Conservation (phyloP, 2,329 filamentous ascomycete genomes). For the Fusarium gaditjirri region DNA sequence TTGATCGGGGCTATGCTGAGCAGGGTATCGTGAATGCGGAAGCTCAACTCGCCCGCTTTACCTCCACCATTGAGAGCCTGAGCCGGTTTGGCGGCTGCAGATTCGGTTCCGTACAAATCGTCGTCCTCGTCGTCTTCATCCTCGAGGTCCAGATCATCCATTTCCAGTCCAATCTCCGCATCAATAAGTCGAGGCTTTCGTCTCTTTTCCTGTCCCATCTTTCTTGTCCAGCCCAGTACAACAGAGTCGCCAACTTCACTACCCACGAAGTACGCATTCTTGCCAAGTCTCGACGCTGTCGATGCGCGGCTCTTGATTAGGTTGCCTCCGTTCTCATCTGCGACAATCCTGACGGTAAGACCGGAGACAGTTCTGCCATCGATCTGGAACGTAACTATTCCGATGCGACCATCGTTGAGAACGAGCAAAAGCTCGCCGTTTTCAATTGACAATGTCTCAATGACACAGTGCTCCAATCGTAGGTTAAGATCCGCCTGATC, state of each 20-base stretch:
- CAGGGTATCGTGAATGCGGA: slow-evolving; percentile 81
- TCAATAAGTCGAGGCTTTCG: slow-evolving; percentile 71
- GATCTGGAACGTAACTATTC: slow-evolving; percentile 82
- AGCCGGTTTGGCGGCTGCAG: slow-evolving; percentile 66
- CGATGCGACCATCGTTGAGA: slow-evolving; percentile 78
- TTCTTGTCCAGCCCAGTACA: slow-evolving; percentile 81
- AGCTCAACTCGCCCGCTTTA: slow-evolving; percentile 73
- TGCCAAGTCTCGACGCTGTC: slow-evolving; percentile 75
- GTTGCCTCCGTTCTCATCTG: slow-evolving; percentile 69
- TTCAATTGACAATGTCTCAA: slow-evolving; percentile 81
- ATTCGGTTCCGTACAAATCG: slow-evolving; percentile 70
- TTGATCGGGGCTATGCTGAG: slow-evolving; percentile 83
- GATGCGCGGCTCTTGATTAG: slow-evolving; percentile 72
- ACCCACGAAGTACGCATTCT: slow-evolving; percentile 81
- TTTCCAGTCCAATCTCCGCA: slow-evolving; percentile 60
- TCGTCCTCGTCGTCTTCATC: slow-evolving; percentile 74
- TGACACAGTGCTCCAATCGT: slow-evolving; percentile 81
- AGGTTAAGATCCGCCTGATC: slow-evolving; percentile 87
- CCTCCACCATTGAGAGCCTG: slow-evolving; percentile 53
- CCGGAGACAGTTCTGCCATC: slow-evolving; percentile 93
- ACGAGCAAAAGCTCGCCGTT: slow-evolving; percentile 87
- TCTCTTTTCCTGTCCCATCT: slow-evolving; percentile 71
- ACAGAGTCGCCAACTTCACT: slow-evolving; percentile 86
- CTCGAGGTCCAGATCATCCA: slow-evolving; percentile 63
- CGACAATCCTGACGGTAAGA: slow-evolving; percentile 75